Evolutionary conservation across 2,329 filamentous ascomycete genomes (phyloP).

Genomic region (Diaporthe sp.): DNA sequence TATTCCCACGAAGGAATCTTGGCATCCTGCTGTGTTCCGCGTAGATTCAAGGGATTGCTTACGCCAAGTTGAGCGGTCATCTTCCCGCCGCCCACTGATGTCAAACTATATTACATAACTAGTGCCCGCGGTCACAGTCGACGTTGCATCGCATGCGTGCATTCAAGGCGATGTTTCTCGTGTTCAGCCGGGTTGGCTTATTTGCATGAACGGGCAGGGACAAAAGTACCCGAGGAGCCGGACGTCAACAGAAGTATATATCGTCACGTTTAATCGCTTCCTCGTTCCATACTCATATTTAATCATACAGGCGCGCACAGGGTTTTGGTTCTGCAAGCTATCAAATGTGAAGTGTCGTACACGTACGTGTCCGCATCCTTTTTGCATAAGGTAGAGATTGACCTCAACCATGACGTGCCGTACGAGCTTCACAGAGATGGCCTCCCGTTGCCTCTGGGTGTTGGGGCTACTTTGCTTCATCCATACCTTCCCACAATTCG

Average conservation of each 20-base stretch:
- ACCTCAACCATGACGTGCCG: background rate
- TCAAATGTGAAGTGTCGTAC: background rate
- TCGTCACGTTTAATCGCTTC: too few relatives aligned
- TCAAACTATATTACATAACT: background rate
- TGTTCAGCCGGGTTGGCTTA: background rate
- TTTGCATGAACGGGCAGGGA: background rate
- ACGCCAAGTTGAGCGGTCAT: slow-evolving; percentile 2
- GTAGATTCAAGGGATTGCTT: slow-evolving; percentile 12
- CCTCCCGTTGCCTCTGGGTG: background rate
- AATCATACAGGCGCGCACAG: background rate
- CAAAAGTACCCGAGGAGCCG: background rate
- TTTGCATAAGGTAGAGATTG: background rate
- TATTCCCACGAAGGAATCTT: background rate
- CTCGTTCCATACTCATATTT: background rate
- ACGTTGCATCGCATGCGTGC: background rate
- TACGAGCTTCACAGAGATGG: background rate
- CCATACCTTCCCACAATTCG: background rate
- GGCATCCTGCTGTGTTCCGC: background rate
- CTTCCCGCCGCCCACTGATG: background rate
- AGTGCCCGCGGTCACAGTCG: background rate
- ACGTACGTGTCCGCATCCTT: too few relatives aligned
- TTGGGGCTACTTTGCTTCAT: background rate
- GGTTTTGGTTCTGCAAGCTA: background rate
- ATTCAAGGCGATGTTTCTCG: slow-evolving; percentile 6
- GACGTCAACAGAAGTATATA: background rate